Evolutionary conservation across 2,329 filamentous ascomycete genomes (phyloP).

Genomic region (Cercospora zeae-maydis): DNA sequence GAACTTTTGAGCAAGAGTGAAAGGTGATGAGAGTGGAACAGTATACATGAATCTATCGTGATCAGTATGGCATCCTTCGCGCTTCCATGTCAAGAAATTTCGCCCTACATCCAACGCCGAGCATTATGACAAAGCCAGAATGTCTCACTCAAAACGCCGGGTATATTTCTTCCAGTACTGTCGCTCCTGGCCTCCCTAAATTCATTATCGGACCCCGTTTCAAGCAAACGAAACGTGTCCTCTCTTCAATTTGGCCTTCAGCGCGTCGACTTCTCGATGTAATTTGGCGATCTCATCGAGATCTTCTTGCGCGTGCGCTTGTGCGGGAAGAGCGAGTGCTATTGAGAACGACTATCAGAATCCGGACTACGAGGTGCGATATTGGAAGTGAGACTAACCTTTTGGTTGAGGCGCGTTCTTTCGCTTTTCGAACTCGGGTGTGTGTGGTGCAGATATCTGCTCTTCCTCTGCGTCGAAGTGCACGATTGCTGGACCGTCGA

Average conservation of each 20-base stretch:
- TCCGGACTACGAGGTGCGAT: not conserved
- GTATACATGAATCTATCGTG: not conserved
- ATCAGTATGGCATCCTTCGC: not conserved
- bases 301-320: slow-evolving; percentile 6
- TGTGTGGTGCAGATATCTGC: slow-evolving; percentile 2
- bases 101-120: too few relatives aligned
- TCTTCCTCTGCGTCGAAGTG: not conserved
- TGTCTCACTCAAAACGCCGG: not conserved
- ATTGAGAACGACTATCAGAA: not conserved
- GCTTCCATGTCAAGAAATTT: too few relatives aligned
- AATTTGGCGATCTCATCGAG: slow-evolving; percentile 6
- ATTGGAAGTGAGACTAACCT: not conserved
- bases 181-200: not conserved
- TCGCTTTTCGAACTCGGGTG: slow-evolving; percentile 11
- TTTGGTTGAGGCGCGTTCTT: not conserved
- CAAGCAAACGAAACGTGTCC: not conserved
- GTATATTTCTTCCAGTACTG: not conserved
- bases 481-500: slow-evolving; percentile 13
- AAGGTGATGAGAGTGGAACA: not conserved
- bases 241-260: slow-evolving; percentile 1
- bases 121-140: too few relatives aligned
- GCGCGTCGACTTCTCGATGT: not conserved
- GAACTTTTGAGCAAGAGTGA: slow-evolving; percentile 1
- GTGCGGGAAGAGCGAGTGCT: slow-evolving; percentile 3
- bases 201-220: not conserved